A percentile compares a stretch with the other conserved stretches of the same genome.
These are phyloP conservation scores for Baorangia bicolor DNA, from an alignment of 768 basidiomycete genomes.

Conservation along the genomic window DNA sequence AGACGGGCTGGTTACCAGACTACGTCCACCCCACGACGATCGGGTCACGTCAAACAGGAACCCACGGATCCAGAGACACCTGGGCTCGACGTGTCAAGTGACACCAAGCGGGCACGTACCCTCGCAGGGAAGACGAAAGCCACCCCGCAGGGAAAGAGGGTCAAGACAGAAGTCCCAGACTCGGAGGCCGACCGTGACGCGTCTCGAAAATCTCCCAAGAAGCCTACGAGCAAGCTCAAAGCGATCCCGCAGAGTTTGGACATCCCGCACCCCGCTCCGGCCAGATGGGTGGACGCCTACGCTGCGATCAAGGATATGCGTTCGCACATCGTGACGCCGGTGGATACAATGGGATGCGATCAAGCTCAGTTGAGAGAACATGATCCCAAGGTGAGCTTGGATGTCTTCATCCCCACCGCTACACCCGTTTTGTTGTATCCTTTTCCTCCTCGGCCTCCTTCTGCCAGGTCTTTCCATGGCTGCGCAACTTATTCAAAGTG, in stretches of 20 bases:
- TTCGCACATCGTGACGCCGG: constrained; percentile 70
- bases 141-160: neutral
- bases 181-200: neutral
- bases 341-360: constrained; percentile 91
- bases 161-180: neutral
- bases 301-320: constrained; percentile 76
- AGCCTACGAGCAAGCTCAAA: constrained; percentile 54
- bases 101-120: neutral
- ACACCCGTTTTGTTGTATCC: neutral
- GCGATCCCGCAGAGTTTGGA: constrained; percentile 52
- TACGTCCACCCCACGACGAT: constrained; percentile 17
- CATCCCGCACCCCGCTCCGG: constrained; percentile 66
- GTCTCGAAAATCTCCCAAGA: neutral
- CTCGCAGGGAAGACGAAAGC: neutral
- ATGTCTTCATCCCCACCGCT: neutral
- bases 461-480: neutral
- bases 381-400: constrained; percentile 57
- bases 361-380: constrained; percentile 60
- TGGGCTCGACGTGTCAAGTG: neutral
- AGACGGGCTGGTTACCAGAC: too few relatives aligned
- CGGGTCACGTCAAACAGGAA: constrained; percentile 34
- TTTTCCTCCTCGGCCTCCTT: neutral
- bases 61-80: constrained; percentile 6
- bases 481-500: neutral
- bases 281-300: constrained; percentile 68